Evolutionary conservation across 257 asterid genomes (phyloP).

Genomic region (Solanum microdontum): DNA sequence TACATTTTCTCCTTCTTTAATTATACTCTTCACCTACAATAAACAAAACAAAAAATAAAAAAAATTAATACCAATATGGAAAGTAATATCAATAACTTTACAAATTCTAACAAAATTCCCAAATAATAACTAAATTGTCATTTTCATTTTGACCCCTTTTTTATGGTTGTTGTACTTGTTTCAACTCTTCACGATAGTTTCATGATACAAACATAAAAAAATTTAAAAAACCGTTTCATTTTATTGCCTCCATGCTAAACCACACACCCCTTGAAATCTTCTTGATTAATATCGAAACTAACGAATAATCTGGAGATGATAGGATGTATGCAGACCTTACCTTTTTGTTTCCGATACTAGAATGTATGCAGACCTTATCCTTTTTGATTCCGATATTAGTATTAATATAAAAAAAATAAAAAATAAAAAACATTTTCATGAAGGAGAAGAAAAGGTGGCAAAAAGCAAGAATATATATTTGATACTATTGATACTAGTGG

Average conservation of each 20-base stretch:
- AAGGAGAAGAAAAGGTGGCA: background rate
- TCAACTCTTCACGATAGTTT: conserved; percentile 32
- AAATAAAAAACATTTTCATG: background rate
- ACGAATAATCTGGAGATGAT: background rate
- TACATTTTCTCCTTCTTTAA: conserved; percentile 9
- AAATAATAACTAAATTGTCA: background rate
- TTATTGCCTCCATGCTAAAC: conserved; percentile 10
- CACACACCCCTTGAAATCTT: background rate
- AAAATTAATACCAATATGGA: background rate
- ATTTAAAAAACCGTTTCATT: conserved; percentile 4
- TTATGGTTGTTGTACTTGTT: conserved; percentile 36
- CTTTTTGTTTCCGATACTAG: background rate
- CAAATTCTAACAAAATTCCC: background rate
- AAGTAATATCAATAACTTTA: background rate
- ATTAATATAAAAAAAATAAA: fast-evolving
- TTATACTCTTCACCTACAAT: conserved; percentile 41
- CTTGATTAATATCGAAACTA: background rate
- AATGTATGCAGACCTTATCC: no score
- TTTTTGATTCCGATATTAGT: background rate
- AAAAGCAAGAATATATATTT: background rate
- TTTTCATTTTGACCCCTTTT: conserved; percentile 3
- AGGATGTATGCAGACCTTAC: background rate
- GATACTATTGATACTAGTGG: background rate
- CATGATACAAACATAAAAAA: conserved; percentile 17
- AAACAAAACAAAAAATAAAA: background rate